Evolutionary conservation across 371 early-diverging fungal species (phyloP).

Genomic region (Rozella allomycis): DNA sequence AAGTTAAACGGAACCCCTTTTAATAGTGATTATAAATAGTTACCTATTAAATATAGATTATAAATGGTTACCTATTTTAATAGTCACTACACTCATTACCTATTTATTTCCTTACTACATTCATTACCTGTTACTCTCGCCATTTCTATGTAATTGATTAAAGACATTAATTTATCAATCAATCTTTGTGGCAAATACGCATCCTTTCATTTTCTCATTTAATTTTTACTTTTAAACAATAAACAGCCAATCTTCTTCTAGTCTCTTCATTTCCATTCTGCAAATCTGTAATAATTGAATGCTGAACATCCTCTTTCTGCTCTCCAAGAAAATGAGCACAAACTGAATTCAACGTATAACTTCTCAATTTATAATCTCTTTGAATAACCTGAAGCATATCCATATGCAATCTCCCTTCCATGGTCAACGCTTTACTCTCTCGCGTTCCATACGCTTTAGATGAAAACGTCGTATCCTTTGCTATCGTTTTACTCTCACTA

Average conservation of each 20-base stretch:
- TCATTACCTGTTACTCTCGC: conserved; percentile 79
- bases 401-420: conserved; percentile 89
- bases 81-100: too few relatives aligned
- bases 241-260: conserved; percentile 87
- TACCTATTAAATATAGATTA: too few relatives aligned
- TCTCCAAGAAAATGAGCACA: conserved; percentile 91
- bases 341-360: conserved; percentile 94
- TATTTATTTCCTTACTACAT: too few relatives aligned
- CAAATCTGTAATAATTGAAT: conserved; percentile 89
- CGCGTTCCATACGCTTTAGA: conserved; percentile 85
- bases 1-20: conserved; percentile 96
- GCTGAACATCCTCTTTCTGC: conserved; percentile 99
- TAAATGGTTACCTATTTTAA: too few relatives aligned
- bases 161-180: conserved; percentile 88
- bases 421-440: conserved; percentile 59
- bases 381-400: conserved; percentile 93
- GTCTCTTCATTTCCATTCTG: conserved; percentile 90
- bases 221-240: conserved; percentile 68
- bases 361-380: conserved; percentile 89
- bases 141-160: conserved; percentile 98
- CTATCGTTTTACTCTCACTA: conserved; percentile 37
- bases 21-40: too few relatives aligned
- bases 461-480: conserved; percentile 61
- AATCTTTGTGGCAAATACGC: conserved; percentile 89
- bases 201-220: too few relatives aligned